Base-by-base conservation (phyloP, 371 early-diverging fungal genomes). In the Conidiobolus incongruus region DNA sequence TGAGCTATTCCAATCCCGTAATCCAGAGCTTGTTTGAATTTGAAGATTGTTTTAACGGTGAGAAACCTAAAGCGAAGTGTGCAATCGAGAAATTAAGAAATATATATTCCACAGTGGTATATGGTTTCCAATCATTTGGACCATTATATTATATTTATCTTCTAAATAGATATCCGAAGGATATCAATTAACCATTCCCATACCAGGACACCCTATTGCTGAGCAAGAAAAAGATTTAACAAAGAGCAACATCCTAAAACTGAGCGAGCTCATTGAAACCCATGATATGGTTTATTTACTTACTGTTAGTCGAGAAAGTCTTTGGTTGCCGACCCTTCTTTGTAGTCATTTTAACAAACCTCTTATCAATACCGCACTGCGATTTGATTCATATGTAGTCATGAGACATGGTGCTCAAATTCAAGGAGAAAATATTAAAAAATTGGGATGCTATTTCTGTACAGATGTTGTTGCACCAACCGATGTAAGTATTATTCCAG, bases 351-450 rank as follows among this genome's bases (percentile, higher is more conserved):
- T 56, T 50, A 59, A 62, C 40, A 79, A 64, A 59, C 59, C 83
- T 10, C 88, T 89, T 1, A 76, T 95, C 49, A 91, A 85, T 55
- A 76, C 83, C 4, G 96, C 94, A 0, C 67, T 95, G 15, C 93
- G 96, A 7, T 95, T 95, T 51, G 94, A 95, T 54, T 79, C 84
- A 3, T 95, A 72, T 53, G 60, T 93, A n/a, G 94, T 89, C 23
- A 87, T 95, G 91, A 63, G 96, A 13, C 94, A 95, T 57, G 95
- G 95, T 7, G 56, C 77, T 30, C 58, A 52, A 20, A 50, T 38
- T 22, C 46, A 51, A 40, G 49, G 34, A 3, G 55, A 38, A 12
- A 23, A 43, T 0, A 39, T 40, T 3, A 40, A 55, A 10, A 47
- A 35, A 13, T 55, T 90, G 19, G 91, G 91, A 5, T 95, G 96